phyloP scores from a whole-genome alignment of 805 yeast species.

The Candida michaelii region DNA sequence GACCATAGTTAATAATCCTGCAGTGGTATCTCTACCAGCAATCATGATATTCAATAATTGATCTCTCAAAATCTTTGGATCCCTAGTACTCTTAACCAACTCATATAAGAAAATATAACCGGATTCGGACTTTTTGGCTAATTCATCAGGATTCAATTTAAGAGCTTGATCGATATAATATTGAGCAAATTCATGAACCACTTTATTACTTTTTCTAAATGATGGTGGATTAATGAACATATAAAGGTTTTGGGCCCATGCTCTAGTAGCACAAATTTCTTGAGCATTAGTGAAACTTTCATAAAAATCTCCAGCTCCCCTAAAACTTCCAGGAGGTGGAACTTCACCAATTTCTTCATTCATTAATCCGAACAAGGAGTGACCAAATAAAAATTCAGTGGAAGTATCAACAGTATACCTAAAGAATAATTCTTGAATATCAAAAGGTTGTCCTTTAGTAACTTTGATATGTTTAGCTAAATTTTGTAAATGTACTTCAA shows the following conservation, averaged over 20 bases:
- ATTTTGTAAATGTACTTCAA: conserved; percentile 27
- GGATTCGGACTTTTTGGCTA: conserved; percentile 26
- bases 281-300: conserved; percentile 36
- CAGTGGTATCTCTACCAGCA: conserved; percentile 42
- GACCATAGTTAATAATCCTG: conserved; percentile 31
- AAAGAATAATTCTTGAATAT: conserved; percentile 32
- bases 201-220: conserved; percentile 30
- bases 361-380: conserved; percentile 27
- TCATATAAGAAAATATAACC: conserved; percentile 42
- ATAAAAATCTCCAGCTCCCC: conserved; percentile 16
- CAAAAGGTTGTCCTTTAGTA: conserved; percentile 24
- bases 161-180: conserved; percentile 33
- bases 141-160: conserved; percentile 24
- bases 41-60: conserved; percentile 42
- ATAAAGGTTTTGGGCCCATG: conserved; percentile 29
- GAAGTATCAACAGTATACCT: conserved; percentile 37
- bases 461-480: conserved; percentile 24
- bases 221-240: conserved; percentile 23
- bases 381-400: conserved; percentile 40
- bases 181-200: conserved; percentile 33
- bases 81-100: conserved; percentile 38
- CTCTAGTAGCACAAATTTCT: conserved; percentile 31
- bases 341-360: conserved; percentile 28
- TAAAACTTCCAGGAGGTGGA: conserved; percentile 22
- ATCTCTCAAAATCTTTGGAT: conserved; percentile 37